A percentile compares a stretch with the other conserved stretches of the same genome.
Conservation (phyloP, 192 early-diverging fungal genomes). For the Dimargaris xerosporica region DNA sequence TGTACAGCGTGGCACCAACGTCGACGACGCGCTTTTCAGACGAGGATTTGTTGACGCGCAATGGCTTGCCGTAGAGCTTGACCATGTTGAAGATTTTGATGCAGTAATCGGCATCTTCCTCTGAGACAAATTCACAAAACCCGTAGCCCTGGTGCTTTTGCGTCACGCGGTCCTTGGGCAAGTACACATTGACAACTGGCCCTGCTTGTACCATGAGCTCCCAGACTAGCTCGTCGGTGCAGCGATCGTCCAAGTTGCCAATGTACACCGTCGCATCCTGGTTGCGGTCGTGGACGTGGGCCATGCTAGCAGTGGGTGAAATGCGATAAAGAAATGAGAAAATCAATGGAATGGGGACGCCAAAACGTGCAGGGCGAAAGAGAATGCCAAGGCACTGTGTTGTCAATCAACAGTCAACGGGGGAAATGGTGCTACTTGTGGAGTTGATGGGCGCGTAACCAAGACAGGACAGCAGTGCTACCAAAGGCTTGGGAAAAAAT, state of each 20-base stretch:
- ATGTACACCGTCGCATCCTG: slow-evolving; percentile 97
- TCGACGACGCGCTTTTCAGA: slow-evolving; percentile 73
- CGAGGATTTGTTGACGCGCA: slow-evolving; percentile 86
- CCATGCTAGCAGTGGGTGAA: slow-evolving; percentile 20
- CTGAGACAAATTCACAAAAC: slow-evolving; percentile 85
- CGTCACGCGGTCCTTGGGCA: slow-evolving; percentile 96
- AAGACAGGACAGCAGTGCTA: too few relatives aligned
- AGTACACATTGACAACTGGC: slow-evolving; percentile 83
- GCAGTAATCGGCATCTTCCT: slow-evolving; percentile 94
- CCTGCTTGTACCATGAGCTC: slow-evolving; percentile 98
- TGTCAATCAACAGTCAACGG: too few relatives aligned
- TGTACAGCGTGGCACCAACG: slow-evolving; percentile 90
- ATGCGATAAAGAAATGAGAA: slow-evolving; percentile 17
- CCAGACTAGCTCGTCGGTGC: slow-evolving; percentile 87
- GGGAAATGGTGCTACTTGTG: too few relatives aligned
- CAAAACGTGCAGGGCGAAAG: too few relatives aligned
- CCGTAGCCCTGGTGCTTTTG: slow-evolving; percentile 88
- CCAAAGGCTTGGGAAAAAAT: too few relatives aligned
- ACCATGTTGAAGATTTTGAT: slow-evolving; percentile 95
- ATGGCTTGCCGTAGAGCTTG: slow-evolving; percentile 85
- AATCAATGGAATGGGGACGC: too few relatives aligned
- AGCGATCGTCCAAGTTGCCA: slow-evolving; percentile 91
- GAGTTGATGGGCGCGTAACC: too few relatives aligned
- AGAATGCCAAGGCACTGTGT: too few relatives aligned
- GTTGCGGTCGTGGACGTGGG: slow-evolving; percentile 68